These are phyloP conservation scores for Fraxinus sp. DNA, from an alignment of 305 asterid species.

Conservation along the genomic window DNA sequence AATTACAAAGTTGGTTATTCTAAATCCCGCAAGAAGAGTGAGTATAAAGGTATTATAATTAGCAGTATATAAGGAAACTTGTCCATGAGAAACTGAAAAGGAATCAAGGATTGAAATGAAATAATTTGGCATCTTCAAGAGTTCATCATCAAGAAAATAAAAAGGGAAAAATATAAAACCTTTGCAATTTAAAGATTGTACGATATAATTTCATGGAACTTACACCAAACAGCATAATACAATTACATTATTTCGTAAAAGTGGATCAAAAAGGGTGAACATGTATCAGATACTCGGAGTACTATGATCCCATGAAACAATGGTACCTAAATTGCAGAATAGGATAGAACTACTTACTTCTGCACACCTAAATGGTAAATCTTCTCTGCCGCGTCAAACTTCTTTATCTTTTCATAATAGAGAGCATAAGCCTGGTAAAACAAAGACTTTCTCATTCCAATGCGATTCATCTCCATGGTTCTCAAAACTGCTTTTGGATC, in stretches of 20 bases:
- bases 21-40: background rate
- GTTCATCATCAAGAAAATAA: background rate
- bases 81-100: conserved; percentile 6
- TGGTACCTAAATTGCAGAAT: background rate
- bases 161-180: conserved; percentile 11
- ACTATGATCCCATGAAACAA: background rate
- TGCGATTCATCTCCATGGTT: conserved; percentile 64
- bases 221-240: background rate
- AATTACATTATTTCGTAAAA: background rate
- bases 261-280: background rate
- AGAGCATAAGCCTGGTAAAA: conserved; percentile 91
- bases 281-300: background rate
- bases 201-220: background rate
- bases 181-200: background rate
- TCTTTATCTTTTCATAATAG: conserved; percentile 78
- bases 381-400: conserved; percentile 77
- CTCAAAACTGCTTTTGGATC: conserved; percentile 65
- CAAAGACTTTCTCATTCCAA: conserved; percentile 71
- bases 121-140: background rate
- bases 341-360: conserved; percentile 52
- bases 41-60: background rate
- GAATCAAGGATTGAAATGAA: conserved; percentile 17
- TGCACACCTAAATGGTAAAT: conserved; percentile 75
- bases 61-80: conserved; percentile 1
- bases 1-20: background rate